These are phyloP conservation scores for Fusarium caatingaense DNA, from an alignment of 2,329 filamentous ascomycete genomes.

Conservation along the genomic window DNA sequence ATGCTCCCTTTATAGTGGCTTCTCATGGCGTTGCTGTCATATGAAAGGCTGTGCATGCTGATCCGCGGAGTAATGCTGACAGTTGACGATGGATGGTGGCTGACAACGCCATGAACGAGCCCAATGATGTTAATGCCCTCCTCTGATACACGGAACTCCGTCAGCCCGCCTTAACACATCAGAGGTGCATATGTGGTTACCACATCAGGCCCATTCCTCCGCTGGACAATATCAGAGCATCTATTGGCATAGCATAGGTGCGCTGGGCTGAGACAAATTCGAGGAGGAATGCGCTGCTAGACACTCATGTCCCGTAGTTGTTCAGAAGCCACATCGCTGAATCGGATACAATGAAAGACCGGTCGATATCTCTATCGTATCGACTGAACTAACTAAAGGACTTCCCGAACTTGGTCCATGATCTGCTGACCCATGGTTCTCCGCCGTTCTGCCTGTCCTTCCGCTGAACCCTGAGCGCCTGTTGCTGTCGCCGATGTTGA, in stretches of 20 bases:
- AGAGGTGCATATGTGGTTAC: conserved; percentile 8
- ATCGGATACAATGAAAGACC: neutral
- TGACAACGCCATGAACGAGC: conserved; percentile 23
- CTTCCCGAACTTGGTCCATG: conserved; percentile 67
- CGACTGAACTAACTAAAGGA: conserved; percentile 48
- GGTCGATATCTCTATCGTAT: neutral
- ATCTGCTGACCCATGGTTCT: conserved; percentile 72
- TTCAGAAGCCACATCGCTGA: conserved; percentile 5
- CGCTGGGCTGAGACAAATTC: conserved; percentile 14
- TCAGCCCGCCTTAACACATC: conserved; percentile 1
- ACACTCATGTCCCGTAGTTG: conserved; percentile 9
- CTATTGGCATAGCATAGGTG: conserved; percentile 2
- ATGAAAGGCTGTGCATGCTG: conserved; percentile 26
- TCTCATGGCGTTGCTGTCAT: conserved; percentile 3
- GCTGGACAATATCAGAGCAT: neutral
- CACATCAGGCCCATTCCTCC: conserved; percentile 5
- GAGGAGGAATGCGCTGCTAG: conserved; percentile 18
- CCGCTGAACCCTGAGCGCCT: conserved; percentile 58
- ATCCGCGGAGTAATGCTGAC: conserved; percentile 36
- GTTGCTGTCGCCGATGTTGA: conserved; percentile 55
- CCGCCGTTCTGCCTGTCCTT: conserved; percentile 62
- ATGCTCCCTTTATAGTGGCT: conserved; percentile 8
- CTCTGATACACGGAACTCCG: conserved; percentile 1
- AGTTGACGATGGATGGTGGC: conserved; percentile 20
- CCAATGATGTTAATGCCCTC: conserved; percentile 13